Percentiles rank a stretch among this genome's conserved stretches.
These are phyloP conservation scores for Aspergillus coremiiformis DNA, from an alignment of 495 filamentous ascomycete genomes.

Conservation along the genomic window DNA sequence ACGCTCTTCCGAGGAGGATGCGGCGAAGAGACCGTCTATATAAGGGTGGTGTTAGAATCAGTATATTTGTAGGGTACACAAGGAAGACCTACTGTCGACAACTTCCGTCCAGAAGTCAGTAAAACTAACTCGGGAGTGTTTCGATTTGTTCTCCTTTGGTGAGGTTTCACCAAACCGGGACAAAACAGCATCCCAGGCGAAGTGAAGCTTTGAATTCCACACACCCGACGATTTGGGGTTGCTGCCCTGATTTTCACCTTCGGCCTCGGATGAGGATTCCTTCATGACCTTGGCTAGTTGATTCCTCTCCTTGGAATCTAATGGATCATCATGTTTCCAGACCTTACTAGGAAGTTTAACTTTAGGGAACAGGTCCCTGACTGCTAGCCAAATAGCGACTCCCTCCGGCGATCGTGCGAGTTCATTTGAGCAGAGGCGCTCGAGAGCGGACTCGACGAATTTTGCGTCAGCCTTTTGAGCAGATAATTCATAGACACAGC, in stretches of 20 bases:
- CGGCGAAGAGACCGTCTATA: slow-evolving; percentile 73
- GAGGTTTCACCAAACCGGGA: slow-evolving; percentile 29
- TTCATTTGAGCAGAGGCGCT: slow-evolving; percentile 52
- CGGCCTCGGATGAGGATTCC: slow-evolving; percentile 53
- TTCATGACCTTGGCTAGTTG: slow-evolving; percentile 69
- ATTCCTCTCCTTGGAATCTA: slow-evolving; percentile 54
- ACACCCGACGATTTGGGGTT: slow-evolving; percentile 56
- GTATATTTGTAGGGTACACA: background rate
- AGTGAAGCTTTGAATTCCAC: slow-evolving; percentile 75
- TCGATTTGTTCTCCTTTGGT: slow-evolving; percentile 24
- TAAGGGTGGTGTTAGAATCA: slow-evolving; percentile 4
- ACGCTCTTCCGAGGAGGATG: slow-evolving; percentile 71
- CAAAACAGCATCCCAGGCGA: slow-evolving; percentile 79
- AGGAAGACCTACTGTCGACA: slow-evolving; percentile 64
- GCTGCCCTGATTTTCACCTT: slow-evolving; percentile 33
- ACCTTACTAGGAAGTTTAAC: slow-evolving; percentile 57
- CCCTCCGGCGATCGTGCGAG: slow-evolving; percentile 76
- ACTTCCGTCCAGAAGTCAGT: slow-evolving; percentile 79
- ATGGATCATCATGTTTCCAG: slow-evolving; percentile 66
- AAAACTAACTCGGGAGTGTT: slow-evolving; percentile 47
- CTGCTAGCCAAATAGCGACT: slow-evolving; percentile 76
- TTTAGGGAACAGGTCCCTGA: slow-evolving; percentile 54
- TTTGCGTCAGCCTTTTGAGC: slow-evolving; percentile 29
- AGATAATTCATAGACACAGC: slow-evolving; percentile 38
- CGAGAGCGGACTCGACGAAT: slow-evolving; percentile 53